Conservation (phyloP, 2,329 filamentous ascomycete genomes). For the Apiospora arundinis region DNA sequence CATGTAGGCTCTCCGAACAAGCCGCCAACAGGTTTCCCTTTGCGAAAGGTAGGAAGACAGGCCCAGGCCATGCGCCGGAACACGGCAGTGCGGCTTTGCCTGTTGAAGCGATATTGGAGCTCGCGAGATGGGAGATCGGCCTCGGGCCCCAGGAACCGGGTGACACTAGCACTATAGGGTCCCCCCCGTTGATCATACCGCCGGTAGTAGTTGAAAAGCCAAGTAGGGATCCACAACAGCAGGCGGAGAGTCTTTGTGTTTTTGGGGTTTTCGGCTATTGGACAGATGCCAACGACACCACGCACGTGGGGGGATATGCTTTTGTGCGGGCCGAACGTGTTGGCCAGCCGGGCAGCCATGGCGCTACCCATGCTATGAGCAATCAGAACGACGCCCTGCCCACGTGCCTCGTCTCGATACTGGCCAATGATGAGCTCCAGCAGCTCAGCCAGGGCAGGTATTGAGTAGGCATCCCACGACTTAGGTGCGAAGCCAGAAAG, state of each 20-base stretch:
- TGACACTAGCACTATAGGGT: conserved; percentile 76
- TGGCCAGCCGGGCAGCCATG: conserved; percentile 74
- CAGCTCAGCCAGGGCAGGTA: conserved; percentile 76
- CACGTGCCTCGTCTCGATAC: conserved; percentile 73
- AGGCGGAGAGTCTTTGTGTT: conserved; percentile 54
- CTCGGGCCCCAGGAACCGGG: conserved; percentile 73
- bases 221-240: conserved; percentile 71
- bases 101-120: conserved; percentile 78
- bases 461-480: conserved; percentile 79
- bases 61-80: conserved; percentile 84
- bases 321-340: conserved; percentile 50
- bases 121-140: conserved; percentile 70
- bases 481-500: conserved; percentile 75
- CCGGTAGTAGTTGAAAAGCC: conserved; percentile 78
- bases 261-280: conserved; percentile 69
- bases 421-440: conserved; percentile 76
- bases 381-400: conserved; percentile 80
- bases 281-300: conserved; percentile 83
- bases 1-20: conserved; percentile 75
- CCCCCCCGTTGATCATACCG: conserved; percentile 82
- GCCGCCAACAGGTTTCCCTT: conserved; percentile 63
- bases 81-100: conserved; percentile 80
- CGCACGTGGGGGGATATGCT: conserved; percentile 69
- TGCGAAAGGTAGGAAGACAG: conserved; percentile 65
- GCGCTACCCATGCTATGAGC: conserved; percentile 92